Evolutionary conservation across 2,329 filamentous ascomycete species (phyloP).

Genomic region (Akanthomyces dipterigenus): DNA sequence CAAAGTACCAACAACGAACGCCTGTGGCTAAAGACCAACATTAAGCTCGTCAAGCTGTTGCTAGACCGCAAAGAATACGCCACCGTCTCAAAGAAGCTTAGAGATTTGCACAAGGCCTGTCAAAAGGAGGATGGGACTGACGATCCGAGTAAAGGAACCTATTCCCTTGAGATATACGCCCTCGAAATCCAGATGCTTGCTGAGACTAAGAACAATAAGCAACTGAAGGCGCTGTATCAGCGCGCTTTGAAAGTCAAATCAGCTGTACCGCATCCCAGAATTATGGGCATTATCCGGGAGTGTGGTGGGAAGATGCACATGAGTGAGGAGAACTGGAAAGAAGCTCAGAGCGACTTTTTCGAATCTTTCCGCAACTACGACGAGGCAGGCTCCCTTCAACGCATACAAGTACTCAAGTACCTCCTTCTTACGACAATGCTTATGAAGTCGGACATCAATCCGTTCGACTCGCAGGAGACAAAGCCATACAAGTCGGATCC

Average conservation of each 20-base stretch:
- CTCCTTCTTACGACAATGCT: constrained; percentile 95
- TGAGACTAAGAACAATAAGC: constrained; percentile 94
- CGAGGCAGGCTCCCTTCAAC: constrained; percentile 90
- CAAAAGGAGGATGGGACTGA: constrained; percentile 80
- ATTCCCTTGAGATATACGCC: constrained; percentile 91
- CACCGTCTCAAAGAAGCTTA: constrained; percentile 72
- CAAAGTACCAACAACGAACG: constrained; percentile 97
- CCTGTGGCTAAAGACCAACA: constrained; percentile 95
- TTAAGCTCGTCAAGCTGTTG: constrained; percentile 88
- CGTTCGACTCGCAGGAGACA: constrained; percentile 96
- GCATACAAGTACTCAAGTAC: constrained; percentile 96
- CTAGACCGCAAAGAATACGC: constrained; percentile 86
- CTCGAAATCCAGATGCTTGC: constrained; percentile 98
- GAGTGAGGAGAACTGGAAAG: constrained; percentile 99
- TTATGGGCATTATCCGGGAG: constrained; percentile 98
- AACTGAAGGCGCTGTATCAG: constrained; percentile 87
- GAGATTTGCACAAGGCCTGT: constrained; percentile 83
- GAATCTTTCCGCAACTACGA: constrained; percentile 99
- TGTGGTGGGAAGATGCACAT: constrained; percentile 99
- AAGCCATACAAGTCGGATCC: constrained; percentile 97
- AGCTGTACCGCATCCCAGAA: constrained; percentile 96
- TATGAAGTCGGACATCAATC: constrained; percentile 97
- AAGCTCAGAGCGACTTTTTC: constrained; percentile 95
- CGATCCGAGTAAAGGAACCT: constrained; percentile 93
- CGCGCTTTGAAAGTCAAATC: constrained; percentile 86